phyloP scores from a whole-genome alignment of 768 basidiomycete genomes.

The Polyporus arcularius region DNA sequence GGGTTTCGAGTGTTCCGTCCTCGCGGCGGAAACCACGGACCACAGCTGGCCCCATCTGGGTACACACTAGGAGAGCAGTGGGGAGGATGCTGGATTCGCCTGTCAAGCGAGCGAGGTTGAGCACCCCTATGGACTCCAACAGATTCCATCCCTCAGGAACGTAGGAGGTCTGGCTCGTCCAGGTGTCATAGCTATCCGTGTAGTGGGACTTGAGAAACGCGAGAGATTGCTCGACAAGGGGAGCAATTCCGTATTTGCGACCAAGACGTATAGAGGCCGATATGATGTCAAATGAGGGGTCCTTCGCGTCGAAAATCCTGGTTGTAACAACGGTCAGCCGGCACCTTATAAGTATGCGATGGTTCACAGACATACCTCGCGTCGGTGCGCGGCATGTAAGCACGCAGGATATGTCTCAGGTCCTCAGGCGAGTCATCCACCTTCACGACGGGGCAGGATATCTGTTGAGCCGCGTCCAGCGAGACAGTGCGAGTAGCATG shows the following conservation, averaged over 20 bases:
- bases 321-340: too few relatives aligned
- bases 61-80: neutral
- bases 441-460: neutral
- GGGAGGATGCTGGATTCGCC: slow-evolving; percentile 1
- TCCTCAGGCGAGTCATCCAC: neutral
- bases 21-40: too few relatives aligned
- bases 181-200: neutral
- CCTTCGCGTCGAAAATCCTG: too few relatives aligned
- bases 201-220: neutral
- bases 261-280: neutral
- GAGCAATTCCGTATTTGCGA: slow-evolving; percentile 1
- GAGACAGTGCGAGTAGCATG: too few relatives aligned
- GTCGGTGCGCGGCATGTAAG: too few relatives aligned
- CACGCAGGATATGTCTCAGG: slow-evolving; percentile 4
- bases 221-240: neutral
- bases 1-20: too few relatives aligned
- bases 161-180: neutral
- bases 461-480: too few relatives aligned
- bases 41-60: neutral
- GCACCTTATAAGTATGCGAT: too few relatives aligned
- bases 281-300: too few relatives aligned
- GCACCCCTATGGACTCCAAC: too few relatives aligned
- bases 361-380: too few relatives aligned
- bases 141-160: too few relatives aligned
- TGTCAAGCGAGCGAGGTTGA: slow-evolving; percentile 13